Conservation (phyloP, 2,329 filamentous ascomycete species). For the Oidium heveae region DNA sequence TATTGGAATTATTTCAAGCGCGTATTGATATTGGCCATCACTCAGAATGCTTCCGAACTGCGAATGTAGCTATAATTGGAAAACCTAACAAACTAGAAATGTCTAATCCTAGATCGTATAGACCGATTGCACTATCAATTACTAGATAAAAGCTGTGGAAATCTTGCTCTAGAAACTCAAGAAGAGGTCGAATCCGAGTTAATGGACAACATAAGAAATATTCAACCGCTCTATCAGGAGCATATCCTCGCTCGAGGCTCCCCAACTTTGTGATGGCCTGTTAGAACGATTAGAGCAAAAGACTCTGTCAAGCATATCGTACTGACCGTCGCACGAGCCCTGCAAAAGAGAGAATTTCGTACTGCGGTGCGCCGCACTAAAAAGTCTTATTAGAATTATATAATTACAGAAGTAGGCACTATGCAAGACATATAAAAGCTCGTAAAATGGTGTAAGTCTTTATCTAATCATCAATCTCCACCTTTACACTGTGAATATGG, state of each 20-base stretch:
- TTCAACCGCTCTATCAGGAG: not conserved
- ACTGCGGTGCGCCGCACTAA: not conserved
- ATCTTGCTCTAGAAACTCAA: not conserved
- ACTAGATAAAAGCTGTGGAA: not conserved
- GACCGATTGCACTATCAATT: not conserved
- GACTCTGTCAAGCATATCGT: not conserved
- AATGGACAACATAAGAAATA: not conserved
- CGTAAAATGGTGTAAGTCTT: not conserved
- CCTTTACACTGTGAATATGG: not conserved
- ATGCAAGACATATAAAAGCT: not conserved
- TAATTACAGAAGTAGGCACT: not conserved
- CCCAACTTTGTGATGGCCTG: not conserved
- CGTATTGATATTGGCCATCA: no score
- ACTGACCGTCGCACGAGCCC: not conserved
- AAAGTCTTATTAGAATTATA: not conserved
- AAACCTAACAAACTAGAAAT: not conserved
- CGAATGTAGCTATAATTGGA: not conserved
- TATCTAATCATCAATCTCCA: not conserved
- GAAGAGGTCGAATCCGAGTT: not conserved
- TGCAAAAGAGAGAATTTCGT: not conserved
- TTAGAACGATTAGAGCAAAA: not conserved
- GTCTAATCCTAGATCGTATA: not conserved
- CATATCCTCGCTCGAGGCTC: not conserved
- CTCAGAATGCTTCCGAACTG: no score
- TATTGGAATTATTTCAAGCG: not conserved